Evolutionary conservation across 768 basidiomycete species (phyloP), one percentile per base, ranked within the genome.

Genomic region (Harrya chromipes): DNA sequence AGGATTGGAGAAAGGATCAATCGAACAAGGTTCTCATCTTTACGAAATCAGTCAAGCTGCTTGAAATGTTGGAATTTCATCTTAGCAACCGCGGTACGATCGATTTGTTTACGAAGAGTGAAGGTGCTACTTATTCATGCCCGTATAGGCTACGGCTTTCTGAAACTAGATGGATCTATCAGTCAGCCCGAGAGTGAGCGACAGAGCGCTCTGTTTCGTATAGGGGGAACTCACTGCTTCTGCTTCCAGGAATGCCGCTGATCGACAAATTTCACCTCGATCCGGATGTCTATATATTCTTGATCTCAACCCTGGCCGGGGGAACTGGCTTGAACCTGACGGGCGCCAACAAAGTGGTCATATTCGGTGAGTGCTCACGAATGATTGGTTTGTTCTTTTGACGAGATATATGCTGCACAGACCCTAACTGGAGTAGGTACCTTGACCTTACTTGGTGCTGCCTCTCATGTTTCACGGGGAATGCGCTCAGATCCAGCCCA

Each of bases 371-470:
- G 80, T 49, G 40, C 34, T 4, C 41, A 34, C 33, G 21, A 19
- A 54, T 45, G 29, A 12, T 41, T 49, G 36, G 45, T 24, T 41
- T 40, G 1, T 2, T 41, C 16, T 21, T 40, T 27, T 46, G 51
- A 52, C 17, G 29, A 19, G 8, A 43, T 36, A 40, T 21, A 35
- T 17, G 20, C 24, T 38, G 19, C 35, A 40, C 56, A 89, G 91
- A 94, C 70, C 93, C 94, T 4, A 91, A 92, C 56, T 97, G 94
- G 94, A 97, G 92, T 92, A 66, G 65, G 89, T 73, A 83, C 72
- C 10, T 27, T 37, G 9, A 35, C 23, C 27, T 40, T 3, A 16
- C 12, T 31, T 36, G n/a, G 29, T 24, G 9, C 36, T 16, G 4
- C 38, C 38, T 45, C n/a, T 43, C 27, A 31, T 26, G 49, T 36